Base-by-base conservation (phyloP, 495 filamentous ascomycete genomes). In the Trichoderma virens region DNA sequence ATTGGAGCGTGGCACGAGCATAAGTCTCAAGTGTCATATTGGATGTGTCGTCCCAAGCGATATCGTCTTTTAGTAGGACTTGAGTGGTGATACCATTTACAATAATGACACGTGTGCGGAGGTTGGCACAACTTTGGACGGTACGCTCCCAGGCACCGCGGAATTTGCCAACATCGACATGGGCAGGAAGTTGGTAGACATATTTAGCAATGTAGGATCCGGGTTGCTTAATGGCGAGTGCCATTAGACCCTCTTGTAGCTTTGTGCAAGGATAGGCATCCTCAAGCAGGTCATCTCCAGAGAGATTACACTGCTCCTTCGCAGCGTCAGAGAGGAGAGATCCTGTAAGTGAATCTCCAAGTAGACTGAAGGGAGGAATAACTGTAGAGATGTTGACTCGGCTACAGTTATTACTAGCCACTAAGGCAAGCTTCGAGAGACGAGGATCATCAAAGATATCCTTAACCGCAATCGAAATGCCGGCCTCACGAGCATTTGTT, bases 71-170 rank as follows among this genome's bases (percentile, higher is more conserved):
- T 67, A 62, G n/a, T 0, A 74, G 67, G 3, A 67, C 63, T n/a
- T 75, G 73, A 16, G 70, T 14, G 11, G 69, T 70, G 0, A 67
- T 67, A 0, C 51, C 45, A 0, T 34, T 47, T 13, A 59, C 64
- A 0, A 62, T 60, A 13, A 84, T 74, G 67, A 92, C 91, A 3
- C 83, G 81, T 9, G 88, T 92, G 39, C 89, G 80, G 5, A 91
- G 80, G 65, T 90, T 88, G 54, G 87, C 83, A 65, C 81, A 79
- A 5, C 79, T 72, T 2, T 80, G 70, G n/a, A 84, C 73, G 23
- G 85, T 81, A 6, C 67, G 70, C 62, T 79, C 68, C 84, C 83
- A 86, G 18, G 83, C 79, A 5, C 65, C 64, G 64, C 74, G 71
- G 68, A 86, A 79, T 18, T 66, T 72, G 6, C 69, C 64, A 25